phyloP scores from a whole-genome alignment of 345 rosid species.

The Arabidopsis arenosa region DNA sequence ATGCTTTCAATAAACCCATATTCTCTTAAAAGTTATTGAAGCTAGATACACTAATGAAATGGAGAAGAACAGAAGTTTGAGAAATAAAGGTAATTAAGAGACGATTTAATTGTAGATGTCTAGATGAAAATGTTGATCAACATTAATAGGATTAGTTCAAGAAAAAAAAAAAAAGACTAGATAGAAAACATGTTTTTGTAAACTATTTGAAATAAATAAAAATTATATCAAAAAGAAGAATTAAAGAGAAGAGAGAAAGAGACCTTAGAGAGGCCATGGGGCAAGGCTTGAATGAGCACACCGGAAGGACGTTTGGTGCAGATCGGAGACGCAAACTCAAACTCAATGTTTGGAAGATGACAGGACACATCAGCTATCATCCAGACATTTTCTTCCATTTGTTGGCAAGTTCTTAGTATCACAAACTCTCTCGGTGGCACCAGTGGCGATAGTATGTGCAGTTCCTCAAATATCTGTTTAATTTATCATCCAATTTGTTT shows the following conservation, averaged over 20 bases:
- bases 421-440: slow-evolving; percentile 70
- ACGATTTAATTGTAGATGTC: neutral
- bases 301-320: slow-evolving; percentile 86
- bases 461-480: slow-evolving; percentile 60
- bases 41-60: neutral
- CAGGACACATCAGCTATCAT: slow-evolving; percentile 68
- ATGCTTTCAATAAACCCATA: neutral
- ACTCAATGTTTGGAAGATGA: slow-evolving; percentile 36
- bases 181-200: neutral
- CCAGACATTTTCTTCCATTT: slow-evolving; percentile 62
- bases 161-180: too few relatives aligned
- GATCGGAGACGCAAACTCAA: slow-evolving; percentile 11
- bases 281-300: slow-evolving; percentile 69
- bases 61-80: too few relatives aligned
- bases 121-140: neutral
- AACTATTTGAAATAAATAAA: neutral
- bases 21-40: neutral
- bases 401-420: slow-evolving; percentile 68
- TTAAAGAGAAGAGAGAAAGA: neutral
- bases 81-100: too few relatives aligned
- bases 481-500: neutral
- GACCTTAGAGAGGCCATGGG: slow-evolving; percentile 65
- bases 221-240: neutral
- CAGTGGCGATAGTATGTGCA: slow-evolving; percentile 80
- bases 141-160: too few relatives aligned